Evolutionary conservation across 768 basidiomycete genomes (phyloP).

Genomic region (Lanmaoa pseudosensibilis): DNA sequence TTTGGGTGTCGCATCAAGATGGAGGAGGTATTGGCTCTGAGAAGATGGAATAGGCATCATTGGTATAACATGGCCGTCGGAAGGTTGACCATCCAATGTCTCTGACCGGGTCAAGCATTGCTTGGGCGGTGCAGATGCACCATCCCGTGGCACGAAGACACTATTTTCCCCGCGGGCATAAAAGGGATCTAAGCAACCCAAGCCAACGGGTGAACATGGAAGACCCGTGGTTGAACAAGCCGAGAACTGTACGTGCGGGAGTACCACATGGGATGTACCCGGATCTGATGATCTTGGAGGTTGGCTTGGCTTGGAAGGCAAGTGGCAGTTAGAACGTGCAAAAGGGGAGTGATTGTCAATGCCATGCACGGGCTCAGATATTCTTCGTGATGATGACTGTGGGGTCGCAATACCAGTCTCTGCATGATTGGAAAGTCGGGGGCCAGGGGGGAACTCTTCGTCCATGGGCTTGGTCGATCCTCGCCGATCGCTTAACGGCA

Average conservation of each 20-base stretch:
- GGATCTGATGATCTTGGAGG: neutral
- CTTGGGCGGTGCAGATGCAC: neutral
- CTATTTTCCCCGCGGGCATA: neutral
- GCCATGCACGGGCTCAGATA: neutral
- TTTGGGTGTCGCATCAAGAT: slow-evolving; percentile 31
- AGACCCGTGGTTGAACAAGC: neutral
- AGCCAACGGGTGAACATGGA: neutral
- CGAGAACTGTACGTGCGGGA: neutral
- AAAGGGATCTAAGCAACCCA: slow-evolving; percentile 1
- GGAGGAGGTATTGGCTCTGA: slow-evolving; percentile 36
- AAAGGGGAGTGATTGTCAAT: slow-evolving; percentile 3
- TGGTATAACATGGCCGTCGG: slow-evolving; percentile 1
- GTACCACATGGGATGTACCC: neutral
- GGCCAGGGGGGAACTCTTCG: neutral
- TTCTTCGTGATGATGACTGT: slow-evolving; percentile 7
- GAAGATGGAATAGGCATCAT: slow-evolving; percentile 28
- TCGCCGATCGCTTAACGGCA: slow-evolving; percentile 4
- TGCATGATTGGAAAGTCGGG: neutral
- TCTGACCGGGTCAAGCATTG: neutral
- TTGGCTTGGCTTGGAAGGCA: neutral
- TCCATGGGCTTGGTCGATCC: neutral
- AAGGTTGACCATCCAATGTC: slow-evolving; percentile 1
- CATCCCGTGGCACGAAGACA: neutral
- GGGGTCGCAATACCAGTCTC: slow-evolving; percentile 19
- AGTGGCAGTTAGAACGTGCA: neutral